These are phyloP conservation scores for Fusarium sp. DNA, from an alignment of 2,329 filamentous ascomycete species.

Conservation along the genomic window DNA sequence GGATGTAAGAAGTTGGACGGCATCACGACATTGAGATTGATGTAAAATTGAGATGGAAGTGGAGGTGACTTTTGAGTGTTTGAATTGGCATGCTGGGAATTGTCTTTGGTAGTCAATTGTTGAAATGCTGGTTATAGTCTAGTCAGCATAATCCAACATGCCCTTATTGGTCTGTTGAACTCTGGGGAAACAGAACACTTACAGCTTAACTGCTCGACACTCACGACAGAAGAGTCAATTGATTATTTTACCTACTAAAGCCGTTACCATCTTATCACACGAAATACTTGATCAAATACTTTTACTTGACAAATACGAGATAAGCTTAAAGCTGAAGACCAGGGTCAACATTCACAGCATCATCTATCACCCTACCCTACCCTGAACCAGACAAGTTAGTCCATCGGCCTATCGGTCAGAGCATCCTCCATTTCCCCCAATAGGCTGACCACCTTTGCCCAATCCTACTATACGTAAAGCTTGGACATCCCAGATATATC, in stretches of 20 bases:
- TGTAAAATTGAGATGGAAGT: neutral
- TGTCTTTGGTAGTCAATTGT: constrained; percentile 5
- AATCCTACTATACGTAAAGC: neutral
- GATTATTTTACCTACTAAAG: neutral
- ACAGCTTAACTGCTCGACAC: neutral
- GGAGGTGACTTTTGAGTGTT: neutral
- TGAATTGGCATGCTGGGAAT: neutral
- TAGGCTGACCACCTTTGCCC: neutral
- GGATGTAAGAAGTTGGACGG: neutral
- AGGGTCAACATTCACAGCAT: neutral
- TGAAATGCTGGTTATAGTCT: constrained; percentile 9
- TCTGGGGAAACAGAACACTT: constrained; percentile 1
- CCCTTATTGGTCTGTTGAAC: constrained; percentile 37
- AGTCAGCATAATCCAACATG: constrained; percentile 45
- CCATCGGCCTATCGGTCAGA: neutral
- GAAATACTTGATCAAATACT: neutral
- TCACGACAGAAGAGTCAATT: neutral
- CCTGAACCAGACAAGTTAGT: constrained; percentile 12
- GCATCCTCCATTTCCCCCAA: constrained; percentile 12
- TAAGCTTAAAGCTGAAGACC: neutral
- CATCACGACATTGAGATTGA: neutral
- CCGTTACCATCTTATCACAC: neutral
- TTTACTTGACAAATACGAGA: neutral
- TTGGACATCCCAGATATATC: neutral
- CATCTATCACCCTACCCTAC: constrained; percentile 13